Evolutionary conservation across 2,329 filamentous ascomycete genomes (phyloP), one percentile per base, ranked within the genome.

Genomic region (Fusarium sp.): DNA sequence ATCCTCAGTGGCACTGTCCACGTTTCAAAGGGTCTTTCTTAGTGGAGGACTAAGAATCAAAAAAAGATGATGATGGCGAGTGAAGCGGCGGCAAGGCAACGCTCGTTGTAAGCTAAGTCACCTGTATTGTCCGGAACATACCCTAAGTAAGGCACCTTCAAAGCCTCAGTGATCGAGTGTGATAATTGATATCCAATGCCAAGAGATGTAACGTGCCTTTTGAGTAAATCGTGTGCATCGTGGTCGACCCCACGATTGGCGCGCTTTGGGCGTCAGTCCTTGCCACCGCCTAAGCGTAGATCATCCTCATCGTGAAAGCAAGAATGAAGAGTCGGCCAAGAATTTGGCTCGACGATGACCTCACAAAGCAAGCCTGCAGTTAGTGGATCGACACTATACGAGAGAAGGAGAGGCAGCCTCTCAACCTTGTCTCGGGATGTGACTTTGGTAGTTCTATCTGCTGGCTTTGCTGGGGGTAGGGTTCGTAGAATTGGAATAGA

Each of bases 131-230:
- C 31, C 7, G 38, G 39, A 7, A 14, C 38, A 9, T 45, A 10
- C 6, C 51, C 56, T 5, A 27, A 11, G n/a, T 25, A 52, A 41
- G 48, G 35, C 8, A 35, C 38, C 31, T 57, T 63, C 7, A 73
- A 60, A 16, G 57, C 42, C 10, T 23, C 37, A 7, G 31, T n/a
- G 54, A 66, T 57, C 31, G 41, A 46, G 19, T n/a, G n/a, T 18
- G 41, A 51, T 8, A 33, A 12, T 16, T 42, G 31, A 35, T 62
- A 31, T 21, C 35, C 21, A 21, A 44, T 49, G 7, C n/a, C 63
- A 25, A 62, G 41, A 39, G 31, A 62, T 48, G 31, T 29, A 68
- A 67, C 55, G 33, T 54, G 55, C 25, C 45, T 55, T 42, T 67
- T 27, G 10, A 62, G n/a, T 4, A 25, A 51, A 25, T 15, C 37